A percentile compares a stretch with the other conserved stretches of the same genome.
Conservation (phyloP, 805 yeast species). For the Myxozyma neglecta region DNA sequence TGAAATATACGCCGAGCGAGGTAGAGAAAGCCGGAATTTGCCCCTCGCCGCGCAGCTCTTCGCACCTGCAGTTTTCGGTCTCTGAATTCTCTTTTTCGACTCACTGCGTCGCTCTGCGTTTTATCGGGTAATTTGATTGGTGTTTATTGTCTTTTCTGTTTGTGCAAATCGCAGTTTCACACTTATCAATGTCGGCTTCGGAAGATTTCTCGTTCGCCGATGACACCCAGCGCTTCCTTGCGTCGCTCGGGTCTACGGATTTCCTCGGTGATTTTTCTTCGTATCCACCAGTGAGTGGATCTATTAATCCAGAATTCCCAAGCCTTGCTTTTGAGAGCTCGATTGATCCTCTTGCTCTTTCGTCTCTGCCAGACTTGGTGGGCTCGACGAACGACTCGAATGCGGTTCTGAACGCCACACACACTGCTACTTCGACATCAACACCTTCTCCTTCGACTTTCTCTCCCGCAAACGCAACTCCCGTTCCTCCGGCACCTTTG, state of each 20-base stretch:
- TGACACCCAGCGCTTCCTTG: conserved; percentile 28
- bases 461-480: conserved; percentile 5
- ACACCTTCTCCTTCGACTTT: background rate
- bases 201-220: conserved; percentile 15
- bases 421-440: background rate
- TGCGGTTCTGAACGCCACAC: background rate
- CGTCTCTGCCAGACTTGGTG: background rate
- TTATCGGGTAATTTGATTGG: too few species aligned
- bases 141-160: background rate
- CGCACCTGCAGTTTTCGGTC: too few species aligned
- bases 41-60: too few species aligned
- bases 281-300: background rate
- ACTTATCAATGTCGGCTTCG: background rate
- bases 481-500: background rate
- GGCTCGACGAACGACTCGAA: background rate
- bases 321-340: background rate
- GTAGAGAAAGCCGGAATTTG: too few species aligned
- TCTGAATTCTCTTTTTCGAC: too few species aligned
- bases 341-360: background rate
- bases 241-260: conserved; percentile 28
- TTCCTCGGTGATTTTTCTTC: conserved; percentile 26
- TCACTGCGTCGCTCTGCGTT: too few species aligned
- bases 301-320: background rate
- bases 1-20: too few species aligned
- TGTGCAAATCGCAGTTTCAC: background rate